These are phyloP conservation scores for Coniochaeta hoffmannii DNA, from an alignment of 2,329 filamentous ascomycete species.

Conservation along the genomic window DNA sequence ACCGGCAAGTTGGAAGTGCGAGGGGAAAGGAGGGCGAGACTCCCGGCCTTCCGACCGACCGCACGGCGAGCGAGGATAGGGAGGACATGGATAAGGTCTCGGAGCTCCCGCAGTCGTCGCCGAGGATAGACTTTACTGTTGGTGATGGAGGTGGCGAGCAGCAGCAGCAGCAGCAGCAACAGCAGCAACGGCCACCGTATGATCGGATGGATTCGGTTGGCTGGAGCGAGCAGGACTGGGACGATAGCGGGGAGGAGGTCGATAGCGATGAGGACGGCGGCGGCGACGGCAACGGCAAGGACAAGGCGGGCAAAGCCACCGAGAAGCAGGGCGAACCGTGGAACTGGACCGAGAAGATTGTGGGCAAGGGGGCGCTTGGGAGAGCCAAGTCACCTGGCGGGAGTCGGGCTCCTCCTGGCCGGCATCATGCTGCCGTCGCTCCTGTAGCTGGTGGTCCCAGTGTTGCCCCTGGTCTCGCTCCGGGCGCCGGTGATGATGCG, in stretches of 20 bases:
- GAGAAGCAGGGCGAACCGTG: constrained; percentile 8
- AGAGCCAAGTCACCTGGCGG: background rate
- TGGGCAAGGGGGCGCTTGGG: constrained; percentile 17
- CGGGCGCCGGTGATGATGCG: background rate
- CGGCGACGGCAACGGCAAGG: background rate
- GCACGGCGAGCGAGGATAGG: constrained; percentile 21
- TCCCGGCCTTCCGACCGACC: constrained; percentile 9
- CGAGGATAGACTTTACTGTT: background rate
- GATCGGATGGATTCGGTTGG: constrained; percentile 44
- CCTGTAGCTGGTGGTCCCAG: background rate
- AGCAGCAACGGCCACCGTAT: constrained; percentile 15
- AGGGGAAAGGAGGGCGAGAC: background rate
- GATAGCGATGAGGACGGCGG: constrained; percentile 17
- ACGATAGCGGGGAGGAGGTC: constrained; percentile 42
- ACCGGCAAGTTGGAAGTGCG: background rate
- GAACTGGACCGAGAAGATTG: constrained; percentile 22
- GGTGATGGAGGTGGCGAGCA: constrained; percentile 9
- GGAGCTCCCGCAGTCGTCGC: constrained; percentile 29
- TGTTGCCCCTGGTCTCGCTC: background rate
- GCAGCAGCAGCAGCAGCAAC: constrained; percentile 11
- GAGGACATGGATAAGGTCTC: constrained; percentile 39
- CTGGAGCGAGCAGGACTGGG: constrained; percentile 62
- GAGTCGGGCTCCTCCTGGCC: background rate
- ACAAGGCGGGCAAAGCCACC: constrained; percentile 1
- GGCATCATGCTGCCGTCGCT: background rate